Conservation (phyloP, 164 flowering plant genomes). For the Brasenia schreberi region DNA sequence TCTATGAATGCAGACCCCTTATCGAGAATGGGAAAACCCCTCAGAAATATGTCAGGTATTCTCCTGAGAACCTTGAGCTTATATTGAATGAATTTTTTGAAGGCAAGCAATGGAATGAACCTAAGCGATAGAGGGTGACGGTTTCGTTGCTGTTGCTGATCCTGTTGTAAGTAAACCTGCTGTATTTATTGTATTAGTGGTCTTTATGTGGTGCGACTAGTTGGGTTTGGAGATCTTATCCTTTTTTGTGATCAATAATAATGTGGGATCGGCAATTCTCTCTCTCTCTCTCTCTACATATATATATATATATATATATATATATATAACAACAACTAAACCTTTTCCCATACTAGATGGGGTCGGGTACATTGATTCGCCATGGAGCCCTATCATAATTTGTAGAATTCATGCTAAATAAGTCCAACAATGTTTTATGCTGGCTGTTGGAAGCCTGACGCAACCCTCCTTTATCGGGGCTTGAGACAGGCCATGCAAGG, state of each 20-base stretch:
- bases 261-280: neutral
- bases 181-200: neutral
- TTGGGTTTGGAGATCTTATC: neutral
- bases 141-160: neutral
- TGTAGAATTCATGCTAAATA: too few relatives aligned
- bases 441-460: too few relatives aligned
- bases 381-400: too few relatives aligned
- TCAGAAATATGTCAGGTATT: slow-evolving; percentile 60
- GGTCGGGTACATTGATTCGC: too few relatives aligned
- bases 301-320: too few relatives aligned
- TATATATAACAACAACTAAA: too few relatives aligned
- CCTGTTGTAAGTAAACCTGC: neutral
- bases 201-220: neutral
- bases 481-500: too few relatives aligned
- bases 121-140: slow-evolving; percentile 25
- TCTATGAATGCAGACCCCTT: slow-evolving; percentile 38
- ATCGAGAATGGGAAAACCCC: slow-evolving; percentile 82
- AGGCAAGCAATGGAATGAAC: slow-evolving; percentile 72
- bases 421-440: too few relatives aligned
- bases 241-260: neutral
- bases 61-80: slow-evolving; percentile 74
- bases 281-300: too few relatives aligned
- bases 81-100: slow-evolving; percentile 90
- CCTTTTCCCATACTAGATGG: too few relatives aligned
- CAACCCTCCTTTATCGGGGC: too few relatives aligned